A percentile compares a stretch with the other conserved stretches of the same genome.
Conservation (phyloP, 2,329 filamentous ascomycete genomes). For the Amauroascus niger region DNA sequence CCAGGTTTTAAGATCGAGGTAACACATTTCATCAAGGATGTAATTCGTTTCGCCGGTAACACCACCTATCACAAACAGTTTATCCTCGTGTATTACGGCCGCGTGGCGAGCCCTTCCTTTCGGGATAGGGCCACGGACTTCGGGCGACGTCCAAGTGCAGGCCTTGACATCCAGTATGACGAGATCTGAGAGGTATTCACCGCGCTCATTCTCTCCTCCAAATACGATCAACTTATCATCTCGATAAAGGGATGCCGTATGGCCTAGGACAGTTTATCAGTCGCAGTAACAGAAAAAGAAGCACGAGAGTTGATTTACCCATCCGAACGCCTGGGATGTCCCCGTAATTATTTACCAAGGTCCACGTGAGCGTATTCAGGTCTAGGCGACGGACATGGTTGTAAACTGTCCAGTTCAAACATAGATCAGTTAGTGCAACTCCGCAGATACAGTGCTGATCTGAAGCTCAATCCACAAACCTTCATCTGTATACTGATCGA, state of each 20-base stretch:
- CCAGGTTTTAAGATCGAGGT: constrained; percentile 91
- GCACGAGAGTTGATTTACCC: constrained; percentile 49
- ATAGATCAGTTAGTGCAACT: constrained; percentile 4
- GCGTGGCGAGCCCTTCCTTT: constrained; percentile 88
- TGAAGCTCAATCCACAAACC: constrained; percentile 34
- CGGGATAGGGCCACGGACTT: constrained; percentile 72
- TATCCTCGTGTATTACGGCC: constrained; percentile 89
- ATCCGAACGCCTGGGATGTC: constrained; percentile 95
- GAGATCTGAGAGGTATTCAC: constrained; percentile 87
- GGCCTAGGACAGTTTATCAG: constrained; percentile 48
- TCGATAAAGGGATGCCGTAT: constrained; percentile 88
- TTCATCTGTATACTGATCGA: constrained; percentile 97
- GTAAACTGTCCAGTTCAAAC: constrained; percentile 52
- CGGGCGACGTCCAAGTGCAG: constrained; percentile 88
- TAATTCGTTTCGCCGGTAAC: constrained; percentile 87
- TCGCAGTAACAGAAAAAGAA: background rate
- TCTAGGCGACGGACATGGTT: constrained; percentile 92
- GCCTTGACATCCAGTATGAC: constrained; percentile 93
- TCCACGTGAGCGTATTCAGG: constrained; percentile 82
- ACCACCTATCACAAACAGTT: constrained; percentile 90
- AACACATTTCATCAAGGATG: constrained; percentile 92
- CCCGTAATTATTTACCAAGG: constrained; percentile 92
- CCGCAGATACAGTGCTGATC: background rate
- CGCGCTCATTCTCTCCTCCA: constrained; percentile 94
- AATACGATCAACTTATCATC: constrained; percentile 94